These are phyloP conservation scores for Solanum piurae DNA, from an alignment of 257 asterid species.

Conservation along the genomic window DNA sequence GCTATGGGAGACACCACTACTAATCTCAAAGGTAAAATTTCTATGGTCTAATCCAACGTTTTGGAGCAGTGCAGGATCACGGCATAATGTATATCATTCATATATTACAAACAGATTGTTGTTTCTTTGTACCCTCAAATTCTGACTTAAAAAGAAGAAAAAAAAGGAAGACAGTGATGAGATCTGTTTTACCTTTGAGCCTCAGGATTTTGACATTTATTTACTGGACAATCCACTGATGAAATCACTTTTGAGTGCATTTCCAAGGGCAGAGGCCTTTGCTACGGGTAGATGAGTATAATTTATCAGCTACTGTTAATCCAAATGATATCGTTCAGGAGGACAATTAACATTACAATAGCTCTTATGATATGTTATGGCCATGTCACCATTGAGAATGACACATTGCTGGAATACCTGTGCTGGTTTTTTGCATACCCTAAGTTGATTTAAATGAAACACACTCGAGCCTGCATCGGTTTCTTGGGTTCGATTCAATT, in stretches of 20 bases:
- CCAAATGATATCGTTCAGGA: not conserved
- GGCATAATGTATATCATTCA: not conserved
- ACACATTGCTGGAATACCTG: not conserved
- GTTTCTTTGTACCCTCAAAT: not conserved
- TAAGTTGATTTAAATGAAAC: not conserved
- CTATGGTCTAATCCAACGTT: not conserved
- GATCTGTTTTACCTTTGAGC: not conserved
- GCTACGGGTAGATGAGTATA: not conserved
- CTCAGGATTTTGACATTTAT: not conserved
- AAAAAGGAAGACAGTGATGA: not conserved
- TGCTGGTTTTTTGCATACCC: not conserved
- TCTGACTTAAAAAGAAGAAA: not conserved
- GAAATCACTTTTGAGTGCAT: not conserved
- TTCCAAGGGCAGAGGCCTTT: not conserved
- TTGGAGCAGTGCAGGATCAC: not conserved
- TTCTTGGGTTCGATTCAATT: not conserved
- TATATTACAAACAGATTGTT: not conserved
- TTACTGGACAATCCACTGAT: not conserved
- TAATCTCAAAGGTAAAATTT: not conserved
- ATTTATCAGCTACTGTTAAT: not conserved
- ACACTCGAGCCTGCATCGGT: not conserved
- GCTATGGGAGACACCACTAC: not conserved
- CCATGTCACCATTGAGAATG: not conserved
- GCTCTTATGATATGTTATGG: not conserved
- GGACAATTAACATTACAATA: not conserved